phyloP scores from a whole-genome alignment of 2,329 filamentous ascomycete genomes.

The Clonostachys sp. region DNA sequence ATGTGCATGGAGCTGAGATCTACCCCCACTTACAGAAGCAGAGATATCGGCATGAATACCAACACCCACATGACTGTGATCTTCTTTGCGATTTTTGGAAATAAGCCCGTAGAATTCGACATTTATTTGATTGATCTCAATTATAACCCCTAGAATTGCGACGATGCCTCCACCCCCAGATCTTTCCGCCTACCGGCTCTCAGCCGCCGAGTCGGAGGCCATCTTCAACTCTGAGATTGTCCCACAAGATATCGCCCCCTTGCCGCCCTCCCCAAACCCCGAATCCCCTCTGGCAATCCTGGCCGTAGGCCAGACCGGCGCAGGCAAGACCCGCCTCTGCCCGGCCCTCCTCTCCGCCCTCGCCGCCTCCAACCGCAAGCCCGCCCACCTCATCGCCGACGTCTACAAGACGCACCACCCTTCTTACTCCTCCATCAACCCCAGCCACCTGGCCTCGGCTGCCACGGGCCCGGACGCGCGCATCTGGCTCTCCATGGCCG shows the following conservation, averaged over 20 bases:
- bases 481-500: slow-evolving; percentile 35
- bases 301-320: slow-evolving; percentile 41
- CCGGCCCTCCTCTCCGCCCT: slow-evolving; percentile 29
- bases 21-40: no score
- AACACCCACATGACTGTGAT: no score
- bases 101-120: no score
- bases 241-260: slow-evolving; percentile 23
- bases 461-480: slow-evolving; percentile 35
- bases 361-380: slow-evolving; percentile 1
- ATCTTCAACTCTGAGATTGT: slow-evolving; percentile 23
- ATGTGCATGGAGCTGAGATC: no score
- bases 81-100: no score
- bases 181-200: slow-evolving; percentile 22
- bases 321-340: slow-evolving; percentile 40
- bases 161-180: slow-evolving; percentile 14
- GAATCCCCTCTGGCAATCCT: slow-evolving; percentile 30
- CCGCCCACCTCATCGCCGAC: slow-evolving; percentile 40
- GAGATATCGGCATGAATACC: no score
- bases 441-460: slow-evolving; percentile 24
- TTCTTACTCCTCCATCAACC: slow-evolving; percentile 23
- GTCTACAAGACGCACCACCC: slow-evolving; percentile 45
- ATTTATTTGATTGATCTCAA: no score
- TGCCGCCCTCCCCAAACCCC: slow-evolving; percentile 2
- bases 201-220: slow-evolving; percentile 14
- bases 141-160: background rate